A percentile compares a stretch with the other conserved stretches of the same genome.
Evolutionary conservation across 202 grass and related monocot genomes (phyloP).

Genomic region (Eragrostis tef): DNA sequence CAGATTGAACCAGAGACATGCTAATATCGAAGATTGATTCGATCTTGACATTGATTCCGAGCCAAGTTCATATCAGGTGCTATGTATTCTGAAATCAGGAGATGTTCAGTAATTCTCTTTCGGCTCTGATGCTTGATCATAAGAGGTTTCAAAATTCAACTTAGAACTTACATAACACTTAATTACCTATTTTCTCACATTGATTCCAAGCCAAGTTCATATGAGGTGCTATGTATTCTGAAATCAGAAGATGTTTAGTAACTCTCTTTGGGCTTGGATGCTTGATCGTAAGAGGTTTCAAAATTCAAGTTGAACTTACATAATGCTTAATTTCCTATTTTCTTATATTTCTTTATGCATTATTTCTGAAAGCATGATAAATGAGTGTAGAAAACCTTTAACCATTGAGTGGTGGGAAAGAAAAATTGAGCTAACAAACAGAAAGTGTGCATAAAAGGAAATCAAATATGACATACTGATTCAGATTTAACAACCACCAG

Average conservation of each 20-base stretch:
- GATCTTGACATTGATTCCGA: neutral
- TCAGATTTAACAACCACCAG: slow-evolving; percentile 86
- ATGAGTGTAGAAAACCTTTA: slow-evolving; percentile 12
- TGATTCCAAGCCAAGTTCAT: neutral
- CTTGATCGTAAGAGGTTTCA: slow-evolving; percentile 17
- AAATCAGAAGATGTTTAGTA: slow-evolving; percentile 29
- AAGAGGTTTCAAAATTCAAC: slow-evolving; percentile 6
- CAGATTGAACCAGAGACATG: neutral
- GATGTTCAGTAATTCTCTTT: slow-evolving; percentile 31
- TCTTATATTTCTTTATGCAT: neutral
- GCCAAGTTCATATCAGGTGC: slow-evolving; percentile 10
- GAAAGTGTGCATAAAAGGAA: slow-evolving; percentile 34
- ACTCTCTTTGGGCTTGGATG: slow-evolving; percentile 15
- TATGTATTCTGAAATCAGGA: slow-evolving; percentile 16
- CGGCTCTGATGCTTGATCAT: slow-evolving; percentile 2
- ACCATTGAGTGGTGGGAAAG: neutral
- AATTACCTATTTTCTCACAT: neutral
- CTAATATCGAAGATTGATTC: neutral
- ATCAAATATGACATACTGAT: slow-evolving; percentile 58
- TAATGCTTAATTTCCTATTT: slow-evolving; percentile 8
- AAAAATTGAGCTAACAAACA: slow-evolving; percentile 18
- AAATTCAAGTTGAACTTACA: neutral
- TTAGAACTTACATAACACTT: slow-evolving; percentile 10
- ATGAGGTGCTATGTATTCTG: neutral
- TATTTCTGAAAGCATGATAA: slow-evolving; percentile 13